Evolutionary conservation across 2,329 filamentous ascomycete genomes (phyloP), one percentile per base, ranked within the genome.

Genomic region (Arachnopeziza araneosa): DNA sequence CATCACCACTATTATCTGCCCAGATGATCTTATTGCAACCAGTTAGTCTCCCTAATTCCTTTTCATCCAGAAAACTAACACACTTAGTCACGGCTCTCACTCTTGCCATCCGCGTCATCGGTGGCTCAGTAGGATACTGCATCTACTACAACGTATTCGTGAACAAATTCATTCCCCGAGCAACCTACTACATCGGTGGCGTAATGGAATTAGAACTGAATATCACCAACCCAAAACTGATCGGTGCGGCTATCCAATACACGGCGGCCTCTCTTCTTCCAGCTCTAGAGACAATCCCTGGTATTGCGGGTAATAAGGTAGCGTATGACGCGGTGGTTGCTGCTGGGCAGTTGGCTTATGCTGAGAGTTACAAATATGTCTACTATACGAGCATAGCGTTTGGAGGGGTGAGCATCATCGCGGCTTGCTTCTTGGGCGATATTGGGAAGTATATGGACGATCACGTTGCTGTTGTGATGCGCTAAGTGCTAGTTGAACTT

Each of bases 1-100:
- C 65, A 86, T 89, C 60, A 83, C 84, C 7, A 86, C 84, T 10
- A 88, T 89, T 66, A 84, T 89, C 65, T 88, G 85, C 62, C 86
- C 87, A 0, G 83, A 87, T 68, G 86, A 89, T 58, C 77, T 89
- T 6, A 89, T 90, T 63, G 87, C 85, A 8, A 44, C 36, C 36
- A 14, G 36, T 44, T 8, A 44, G 36, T 12, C 17, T 19, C 36
- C 17, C 36, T 14, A 44, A 17, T 12, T 19, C 36, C 4, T 19
- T 44, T 44, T 44, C 36, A 8, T 44, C 12, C 4, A 44, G 4
- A 89, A 87, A 1, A 44, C 12, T 44, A 44, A 44, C 36, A 44
- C 12, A 44, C 23, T 54, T 52, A 26, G 79, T 89, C 52, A 82
- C 86, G 1, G 85, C 87, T 6, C 76, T 90, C 23, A 89, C 87